Evolutionary conservation across 164 flowering plant species (phyloP).

Genomic region (Magnolia officinalis): DNA sequence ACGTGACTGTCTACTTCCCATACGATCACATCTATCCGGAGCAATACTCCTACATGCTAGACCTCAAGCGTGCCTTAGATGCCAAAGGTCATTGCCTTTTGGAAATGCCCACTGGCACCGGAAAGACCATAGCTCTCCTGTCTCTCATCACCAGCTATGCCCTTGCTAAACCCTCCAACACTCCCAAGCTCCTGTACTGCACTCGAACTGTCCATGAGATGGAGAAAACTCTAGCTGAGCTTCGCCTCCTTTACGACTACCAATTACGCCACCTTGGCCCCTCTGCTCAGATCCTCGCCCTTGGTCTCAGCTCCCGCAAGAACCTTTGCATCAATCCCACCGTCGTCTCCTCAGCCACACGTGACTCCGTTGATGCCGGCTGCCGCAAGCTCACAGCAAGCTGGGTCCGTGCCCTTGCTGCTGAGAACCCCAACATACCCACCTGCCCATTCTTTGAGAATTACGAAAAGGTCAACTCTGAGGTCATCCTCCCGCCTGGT

Average conservation of each 20-base stretch:
- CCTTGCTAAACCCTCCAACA: conserved; percentile 59
- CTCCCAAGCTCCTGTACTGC: conserved; percentile 85
- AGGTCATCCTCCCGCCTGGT: conserved; percentile 73
- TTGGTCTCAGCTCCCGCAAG: conserved; percentile 91
- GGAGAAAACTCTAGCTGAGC: conserved; percentile 97
- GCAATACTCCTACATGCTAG: conserved; percentile 88
- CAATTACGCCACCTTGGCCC: conserved; percentile 57
- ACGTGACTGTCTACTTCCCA: conserved; percentile 90
- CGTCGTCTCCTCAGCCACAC: conserved; percentile 60
- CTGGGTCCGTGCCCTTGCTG: conserved; percentile 82
- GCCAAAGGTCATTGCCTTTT: conserved; percentile 94
- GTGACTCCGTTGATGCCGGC: conserved; percentile 92
- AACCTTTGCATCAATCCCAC: conserved; percentile 77
- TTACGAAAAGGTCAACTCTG: conserved; percentile 61
- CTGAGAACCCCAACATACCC: conserved; percentile 55
- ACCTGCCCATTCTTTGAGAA: conserved; percentile 72
- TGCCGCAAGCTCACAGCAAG: conserved; percentile 87
- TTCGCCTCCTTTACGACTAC: conserved; percentile 58
- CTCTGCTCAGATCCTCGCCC: conserved; percentile 59
- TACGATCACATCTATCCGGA: conserved; percentile 96
- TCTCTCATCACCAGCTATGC: conserved; percentile 82
- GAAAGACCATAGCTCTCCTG: conserved; percentile 93
- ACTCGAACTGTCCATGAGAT: conserved; percentile 99
- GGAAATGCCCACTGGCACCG: conserved; percentile 99
- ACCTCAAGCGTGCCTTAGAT: conserved; percentile 86